Base-by-base conservation (phyloP, 202 grass and related monocot genomes). In the Zizania palustris region DNA sequence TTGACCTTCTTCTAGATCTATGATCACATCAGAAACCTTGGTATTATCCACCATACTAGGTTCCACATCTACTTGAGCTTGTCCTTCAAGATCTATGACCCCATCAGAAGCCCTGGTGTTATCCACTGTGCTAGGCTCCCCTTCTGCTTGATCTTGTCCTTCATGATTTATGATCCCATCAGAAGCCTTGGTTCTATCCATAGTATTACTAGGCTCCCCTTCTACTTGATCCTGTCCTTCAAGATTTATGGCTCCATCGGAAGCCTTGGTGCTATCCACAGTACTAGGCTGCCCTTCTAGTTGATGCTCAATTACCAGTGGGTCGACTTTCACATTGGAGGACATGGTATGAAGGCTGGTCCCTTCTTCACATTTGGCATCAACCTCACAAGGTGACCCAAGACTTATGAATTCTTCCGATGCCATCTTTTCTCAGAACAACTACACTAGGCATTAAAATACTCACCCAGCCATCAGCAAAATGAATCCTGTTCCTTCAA, bases 381-480 rank as follows among this genome's bases (percentile, higher is more conserved):
- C 56, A 55, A 70, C 80, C 34, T 88, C 43, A 56, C 57, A 85
- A 69, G 82, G 58, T 57, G 73, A 45, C 60, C 85, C 89, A 51
- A 97, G 90, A 67, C 84, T 83, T 53, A 92, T 88, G 70, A 97
- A 82, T 50, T 92, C 90, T 59, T 86, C 69, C 4, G 45, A 56
- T 34, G 37, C 72, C 93, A 96, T 96, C 11, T 51, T 66, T 61
- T 73, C 5, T 68, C 3, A 14, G 22, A 60, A 35, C 7, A 42
- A 9, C 45, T 61, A 62, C 43, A 72, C 71, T 66, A 70, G 3
- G 45, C 2, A 51, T 55, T 73, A 35, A 67, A 43, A 63, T 74
- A 68, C 7, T 35, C 20, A 3, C 45, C 49, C 8, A 78, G 65
- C 57, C 67, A 64, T 5, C 58, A 65, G 19, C 11, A 44, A 44